Percentiles rank a stretch among this genome's conserved stretches.
Conservation (phyloP, 768 basidiomycete genomes). For the Russula sp. region DNA sequence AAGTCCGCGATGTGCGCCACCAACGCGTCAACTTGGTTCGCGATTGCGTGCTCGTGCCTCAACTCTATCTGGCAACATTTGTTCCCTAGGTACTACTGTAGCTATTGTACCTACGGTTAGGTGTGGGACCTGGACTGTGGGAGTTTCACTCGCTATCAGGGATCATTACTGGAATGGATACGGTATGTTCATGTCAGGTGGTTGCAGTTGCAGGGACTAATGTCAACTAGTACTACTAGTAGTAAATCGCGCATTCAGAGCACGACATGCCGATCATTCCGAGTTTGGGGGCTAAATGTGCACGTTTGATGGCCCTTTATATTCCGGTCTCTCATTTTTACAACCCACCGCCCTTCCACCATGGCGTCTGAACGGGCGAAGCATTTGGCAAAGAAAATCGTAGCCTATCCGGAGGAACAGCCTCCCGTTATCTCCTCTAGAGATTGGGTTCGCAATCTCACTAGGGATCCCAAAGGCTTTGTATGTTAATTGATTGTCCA, state of each 20-base stretch:
- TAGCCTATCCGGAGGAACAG: slow-evolving; percentile 54
- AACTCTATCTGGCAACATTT: not conserved
- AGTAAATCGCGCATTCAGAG: not conserved
- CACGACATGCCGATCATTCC: not conserved
- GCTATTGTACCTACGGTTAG: too few species aligned
- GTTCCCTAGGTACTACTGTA: not conserved
- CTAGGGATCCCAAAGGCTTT: slow-evolving; percentile 41
- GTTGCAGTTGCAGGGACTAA: too few species aligned
- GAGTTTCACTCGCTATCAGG: too few species aligned
- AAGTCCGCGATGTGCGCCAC: slow-evolving; percentile 15
- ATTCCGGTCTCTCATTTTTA: not conserved
- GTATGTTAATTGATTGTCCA: slow-evolving; percentile 36
- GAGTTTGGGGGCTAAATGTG: not conserved
- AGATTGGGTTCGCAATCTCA: slow-evolving; percentile 44
- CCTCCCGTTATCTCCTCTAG: slow-evolving; percentile 55
- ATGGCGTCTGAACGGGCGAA: slow-evolving; percentile 39
- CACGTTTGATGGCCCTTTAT: slow-evolving; percentile 5
- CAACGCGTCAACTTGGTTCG: slow-evolving; percentile 21
- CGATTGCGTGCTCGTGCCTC: slow-evolving; percentile 21
- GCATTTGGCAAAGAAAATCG: slow-evolving; percentile 48
- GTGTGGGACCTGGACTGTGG: too few species aligned
- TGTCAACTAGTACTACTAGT: too few species aligned
- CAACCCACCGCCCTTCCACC: slow-evolving; percentile 3
- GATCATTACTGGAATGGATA: too few species aligned
- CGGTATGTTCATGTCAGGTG: too few species aligned